These are phyloP conservation scores for Paramecium biaurelia DNA, from an alignment of 73 alveolate genomes.

Conservation along the genomic window DNA sequence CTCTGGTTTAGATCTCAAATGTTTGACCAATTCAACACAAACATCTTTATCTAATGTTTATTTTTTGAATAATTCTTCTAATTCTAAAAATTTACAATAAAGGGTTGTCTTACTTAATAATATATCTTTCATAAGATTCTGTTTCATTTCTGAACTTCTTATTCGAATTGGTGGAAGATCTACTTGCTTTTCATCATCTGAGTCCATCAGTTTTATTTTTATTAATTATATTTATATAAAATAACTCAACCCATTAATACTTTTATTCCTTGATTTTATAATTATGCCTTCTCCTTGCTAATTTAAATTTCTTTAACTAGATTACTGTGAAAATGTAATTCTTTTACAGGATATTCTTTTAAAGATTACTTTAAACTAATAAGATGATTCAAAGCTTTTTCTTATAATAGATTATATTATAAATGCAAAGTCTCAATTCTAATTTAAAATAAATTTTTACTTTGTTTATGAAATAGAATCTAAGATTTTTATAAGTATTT, in stretches of 20 bases:
- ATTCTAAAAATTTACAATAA: not conserved
- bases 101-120: slow-evolving; percentile 14
- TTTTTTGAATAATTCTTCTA: slow-evolving; percentile 20
- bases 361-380: not conserved
- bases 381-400: not conserved
- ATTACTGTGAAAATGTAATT: not conserved
- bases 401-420: not conserved
- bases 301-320: not conserved
- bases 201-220: slow-evolving; percentile 47
- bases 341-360: not conserved
- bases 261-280: not conserved
- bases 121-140: slow-evolving; percentile 19
- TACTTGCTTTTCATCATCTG: slow-evolving; percentile 48
- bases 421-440: not conserved
- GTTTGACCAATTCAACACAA: slow-evolving; percentile 56
- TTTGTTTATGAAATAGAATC: not conserved
- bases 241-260: not conserved
- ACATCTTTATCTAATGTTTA: slow-evolving; percentile 59
- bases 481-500: not conserved
- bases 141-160: slow-evolving; percentile 37
- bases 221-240: not conserved
- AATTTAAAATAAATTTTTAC: not conserved
- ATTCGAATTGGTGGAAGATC: slow-evolving; percentile 31
- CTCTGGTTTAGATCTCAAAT: slow-evolving; percentile 41
- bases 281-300: not conserved